These are phyloP conservation scores for Priceomyces medius DNA, from an alignment of 805 yeast genomes.

Conservation along the genomic window DNA sequence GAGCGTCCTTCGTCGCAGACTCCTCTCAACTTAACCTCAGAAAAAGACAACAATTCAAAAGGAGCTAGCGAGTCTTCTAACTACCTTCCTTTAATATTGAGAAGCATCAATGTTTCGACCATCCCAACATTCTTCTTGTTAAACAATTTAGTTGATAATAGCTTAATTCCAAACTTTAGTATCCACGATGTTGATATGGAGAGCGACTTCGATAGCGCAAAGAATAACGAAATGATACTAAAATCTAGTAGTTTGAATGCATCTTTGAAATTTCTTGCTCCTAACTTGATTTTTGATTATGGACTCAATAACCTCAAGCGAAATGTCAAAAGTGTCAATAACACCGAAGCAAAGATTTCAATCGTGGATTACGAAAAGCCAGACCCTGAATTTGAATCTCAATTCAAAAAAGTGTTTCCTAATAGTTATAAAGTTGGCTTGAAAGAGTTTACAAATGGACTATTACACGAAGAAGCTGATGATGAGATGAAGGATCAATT, in stretches of 20 bases:
- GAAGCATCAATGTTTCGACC: conserved; percentile 61
- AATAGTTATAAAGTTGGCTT: conserved; percentile 30
- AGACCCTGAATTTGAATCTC: conserved; percentile 17
- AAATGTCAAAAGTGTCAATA: conserved; percentile 10
- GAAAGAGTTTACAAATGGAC: conserved; percentile 33
- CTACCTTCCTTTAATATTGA: conserved; percentile 64
- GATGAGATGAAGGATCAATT: conserved; percentile 28
- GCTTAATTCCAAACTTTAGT: conserved; percentile 24
- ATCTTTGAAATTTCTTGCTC: conserved; percentile 39
- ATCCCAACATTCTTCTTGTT: conserved; percentile 55
- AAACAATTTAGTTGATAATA: conserved; percentile 21
- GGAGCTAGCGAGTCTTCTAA: conserved; percentile 45
- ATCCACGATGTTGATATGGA: conserved; percentile 37
- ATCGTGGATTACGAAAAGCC: conserved; percentile 9
- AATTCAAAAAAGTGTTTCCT: conserved; percentile 29
- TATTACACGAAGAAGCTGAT: conserved; percentile 13
- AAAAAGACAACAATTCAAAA: conserved; percentile 6
- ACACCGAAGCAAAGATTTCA: conserved; percentile 1
- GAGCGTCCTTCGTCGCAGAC: conserved; percentile 8
- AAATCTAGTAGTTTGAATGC: conserved; percentile 29
- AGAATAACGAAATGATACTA: conserved; percentile 31
- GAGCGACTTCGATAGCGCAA: conserved; percentile 28
- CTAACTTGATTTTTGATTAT: conserved; percentile 38
- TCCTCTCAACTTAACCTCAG: conserved; percentile 1
- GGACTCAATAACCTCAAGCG: conserved; percentile 23